Base-by-base conservation (phyloP, 805 yeast species). In the Pichia sporocuriosa region DNA sequence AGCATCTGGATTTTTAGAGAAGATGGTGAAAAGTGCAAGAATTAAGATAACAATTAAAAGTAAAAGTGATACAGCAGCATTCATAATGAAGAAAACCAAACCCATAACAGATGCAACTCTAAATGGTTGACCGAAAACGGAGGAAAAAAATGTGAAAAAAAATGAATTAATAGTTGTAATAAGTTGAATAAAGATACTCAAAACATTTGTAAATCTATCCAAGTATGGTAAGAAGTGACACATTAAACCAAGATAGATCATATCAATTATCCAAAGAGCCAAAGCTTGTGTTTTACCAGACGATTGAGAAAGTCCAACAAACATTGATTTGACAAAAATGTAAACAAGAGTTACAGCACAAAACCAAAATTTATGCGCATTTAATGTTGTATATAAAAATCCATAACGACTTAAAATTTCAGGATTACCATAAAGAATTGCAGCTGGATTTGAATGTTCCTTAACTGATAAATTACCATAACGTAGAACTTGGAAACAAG, bases 51-150 rank as follows among this genome's bases (percentile, higher is more conserved):
- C 62, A 27, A 88, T 51, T 59, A 89, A 71, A 52, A 89, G 67
- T 39, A 86, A 70, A 50, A 85, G 70, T 8, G 95, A 78, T 57
- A 84, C 88, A 4, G 90, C 94, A 6, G 96, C 96, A 60, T 89
- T 89, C 59, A 89, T 61, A 43, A 89, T 72, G 61, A 89, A 89
- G 65, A 85, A 89, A 2, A 89, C 71, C 78, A 95, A 83, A 1
- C 94, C 97, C 95, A 89, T 85, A 42, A 89, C 76, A 1, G 95
- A 81, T 12, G 80, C 68, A 11, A 85, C 96, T 8, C 76, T 73
- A 17, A 79, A 80, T 8, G 86, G 80, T 65, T 88, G 96, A 38
- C 81, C 79, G 64, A 84, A 87, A 48, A 89, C 66, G 55, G 83
- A 81, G 4, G 95, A 84, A 58, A 87, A 89, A 68, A 89, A 89